phyloP scores from a whole-genome alignment of 2,329 filamentous ascomycete species.

The Aspergillus sp. region DNA sequence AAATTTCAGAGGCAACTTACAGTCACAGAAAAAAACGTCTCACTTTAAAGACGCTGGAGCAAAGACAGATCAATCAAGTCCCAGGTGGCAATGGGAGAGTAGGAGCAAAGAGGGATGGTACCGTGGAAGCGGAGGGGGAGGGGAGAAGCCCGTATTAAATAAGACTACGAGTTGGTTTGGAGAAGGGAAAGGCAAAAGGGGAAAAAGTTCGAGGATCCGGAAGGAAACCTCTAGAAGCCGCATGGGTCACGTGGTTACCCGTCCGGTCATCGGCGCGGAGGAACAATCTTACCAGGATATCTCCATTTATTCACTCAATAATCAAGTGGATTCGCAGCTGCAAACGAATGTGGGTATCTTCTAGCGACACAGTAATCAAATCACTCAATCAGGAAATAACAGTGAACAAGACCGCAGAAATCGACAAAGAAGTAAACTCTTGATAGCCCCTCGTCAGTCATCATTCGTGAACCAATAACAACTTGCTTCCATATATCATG shows the following conservation, averaged over 20 bases:
- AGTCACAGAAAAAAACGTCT: conserved; percentile 18
- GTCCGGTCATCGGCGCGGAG: background rate
- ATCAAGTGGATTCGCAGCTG: conserved; percentile 9
- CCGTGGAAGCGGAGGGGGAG: conserved; percentile 13
- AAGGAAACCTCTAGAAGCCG: conserved; percentile 45
- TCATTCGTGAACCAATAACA: background rate
- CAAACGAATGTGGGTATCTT: conserved; percentile 24
- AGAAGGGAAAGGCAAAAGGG: conserved; percentile 8
- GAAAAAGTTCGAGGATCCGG: conserved; percentile 21
- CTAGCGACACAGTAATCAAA: conserved; percentile 11
- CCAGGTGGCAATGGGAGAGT: conserved; percentile 15
- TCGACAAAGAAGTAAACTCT: background rate
- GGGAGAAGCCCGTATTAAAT: conserved; percentile 19
- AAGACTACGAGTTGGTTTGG: conserved; percentile 1
- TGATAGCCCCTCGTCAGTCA: conserved; percentile 35
- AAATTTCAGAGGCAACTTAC: conserved; percentile 20
- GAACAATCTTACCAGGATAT: background rate
- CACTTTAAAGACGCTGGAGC: conserved; percentile 18
- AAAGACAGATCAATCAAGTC: conserved; percentile 25
- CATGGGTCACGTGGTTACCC: background rate
- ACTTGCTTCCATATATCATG: conserved; percentile 13
- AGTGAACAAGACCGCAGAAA: conserved; percentile 3
- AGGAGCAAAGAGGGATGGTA: conserved; percentile 17
- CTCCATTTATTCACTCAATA: background rate
- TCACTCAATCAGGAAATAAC: conserved; percentile 13